These are phyloP conservation scores for Xylaria scruposa DNA, from an alignment of 495 filamentous ascomycete genomes.

Conservation along the genomic window DNA sequence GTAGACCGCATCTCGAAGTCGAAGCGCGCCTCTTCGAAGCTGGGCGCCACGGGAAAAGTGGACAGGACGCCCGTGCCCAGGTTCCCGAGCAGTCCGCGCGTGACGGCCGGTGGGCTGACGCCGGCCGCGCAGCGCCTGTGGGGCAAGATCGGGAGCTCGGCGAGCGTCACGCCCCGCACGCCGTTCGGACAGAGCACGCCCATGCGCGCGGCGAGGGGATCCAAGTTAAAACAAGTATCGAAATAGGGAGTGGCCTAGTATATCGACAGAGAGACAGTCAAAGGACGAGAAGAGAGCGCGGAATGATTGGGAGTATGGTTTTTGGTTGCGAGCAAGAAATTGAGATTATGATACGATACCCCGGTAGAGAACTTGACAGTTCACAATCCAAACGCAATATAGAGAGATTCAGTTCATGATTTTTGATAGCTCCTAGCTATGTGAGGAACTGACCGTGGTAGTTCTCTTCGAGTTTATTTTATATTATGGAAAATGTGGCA, in stretches of 20 bases:
- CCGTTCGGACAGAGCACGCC: conserved; percentile 54
- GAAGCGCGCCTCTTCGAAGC: conserved; percentile 61
- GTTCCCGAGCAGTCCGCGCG: conserved; percentile 76
- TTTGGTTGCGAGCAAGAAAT: neutral
- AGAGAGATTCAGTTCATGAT: neutral
- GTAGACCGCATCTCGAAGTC: conserved; percentile 82
- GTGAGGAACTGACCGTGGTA: neutral
- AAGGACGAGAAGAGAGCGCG: neutral
- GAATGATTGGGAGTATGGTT: neutral
- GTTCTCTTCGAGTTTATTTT: neutral
- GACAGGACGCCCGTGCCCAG: conserved; percentile 69
- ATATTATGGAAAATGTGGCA: neutral
- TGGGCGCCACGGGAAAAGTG: conserved; percentile 61
- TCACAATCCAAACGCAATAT: neutral
- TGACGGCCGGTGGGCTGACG: conserved; percentile 64
- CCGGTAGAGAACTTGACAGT: conserved; percentile 8
- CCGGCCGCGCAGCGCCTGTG: conserved; percentile 85
- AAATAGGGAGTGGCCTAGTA: conserved; percentile 19
- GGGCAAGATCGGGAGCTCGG: conserved; percentile 65
- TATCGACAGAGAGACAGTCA: neutral
- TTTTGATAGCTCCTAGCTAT: neutral
- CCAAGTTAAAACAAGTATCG: conserved; percentile 37
- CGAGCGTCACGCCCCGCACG: conserved; percentile 55
- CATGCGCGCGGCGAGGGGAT: conserved; percentile 40
- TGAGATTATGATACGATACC: conserved; percentile 24